Conservation (phyloP, 2,329 filamentous ascomycete species). For the Aureobasidium sp. region DNA sequence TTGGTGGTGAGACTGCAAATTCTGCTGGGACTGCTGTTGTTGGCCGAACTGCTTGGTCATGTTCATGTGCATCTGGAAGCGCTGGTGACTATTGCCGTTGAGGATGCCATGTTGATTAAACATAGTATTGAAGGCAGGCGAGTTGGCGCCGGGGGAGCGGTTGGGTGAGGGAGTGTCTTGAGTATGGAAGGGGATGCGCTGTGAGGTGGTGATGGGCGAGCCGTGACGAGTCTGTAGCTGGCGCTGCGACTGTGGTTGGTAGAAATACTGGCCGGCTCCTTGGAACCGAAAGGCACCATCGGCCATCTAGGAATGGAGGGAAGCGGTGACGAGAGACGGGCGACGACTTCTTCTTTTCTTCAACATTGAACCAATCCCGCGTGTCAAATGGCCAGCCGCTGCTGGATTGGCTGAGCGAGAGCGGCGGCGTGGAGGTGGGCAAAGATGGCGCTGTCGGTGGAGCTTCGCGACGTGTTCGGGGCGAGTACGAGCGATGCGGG, state of each 20-base stretch:
- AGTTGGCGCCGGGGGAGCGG: slow-evolving; percentile 48
- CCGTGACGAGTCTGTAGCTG: slow-evolving; percentile 40
- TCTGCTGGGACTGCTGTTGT: slow-evolving; percentile 40
- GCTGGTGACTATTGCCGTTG: slow-evolving; percentile 60
- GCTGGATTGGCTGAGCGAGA: slow-evolving; percentile 12
- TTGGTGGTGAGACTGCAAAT: slow-evolving; percentile 26
- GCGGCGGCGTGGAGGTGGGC: neutral
- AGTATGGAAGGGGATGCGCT: slow-evolving; percentile 33
- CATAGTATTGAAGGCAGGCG: slow-evolving; percentile 51
- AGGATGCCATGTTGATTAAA: slow-evolving; percentile 71
- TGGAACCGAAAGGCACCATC: slow-evolving; percentile 59
- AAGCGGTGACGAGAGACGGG: slow-evolving; percentile 34
- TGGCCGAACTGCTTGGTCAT: slow-evolving; percentile 66
- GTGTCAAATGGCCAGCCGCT: slow-evolving; percentile 12
- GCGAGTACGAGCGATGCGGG: neutral
- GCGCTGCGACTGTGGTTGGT: slow-evolving; percentile 44
- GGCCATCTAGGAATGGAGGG: slow-evolving; percentile 53
- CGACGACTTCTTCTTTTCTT: slow-evolving; percentile 41
- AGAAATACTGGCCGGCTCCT: slow-evolving; percentile 55
- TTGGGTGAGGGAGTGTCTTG: slow-evolving; percentile 51
- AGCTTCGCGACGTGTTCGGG: slow-evolving; percentile 11
- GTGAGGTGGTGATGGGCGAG: slow-evolving; percentile 35
- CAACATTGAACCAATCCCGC: slow-evolving; percentile 36
- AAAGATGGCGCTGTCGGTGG: neutral
- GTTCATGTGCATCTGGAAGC: slow-evolving; percentile 47